Conservation (phyloP, 2,329 filamentous ascomycete species). For the Pseudogymnoascus sp. region DNA sequence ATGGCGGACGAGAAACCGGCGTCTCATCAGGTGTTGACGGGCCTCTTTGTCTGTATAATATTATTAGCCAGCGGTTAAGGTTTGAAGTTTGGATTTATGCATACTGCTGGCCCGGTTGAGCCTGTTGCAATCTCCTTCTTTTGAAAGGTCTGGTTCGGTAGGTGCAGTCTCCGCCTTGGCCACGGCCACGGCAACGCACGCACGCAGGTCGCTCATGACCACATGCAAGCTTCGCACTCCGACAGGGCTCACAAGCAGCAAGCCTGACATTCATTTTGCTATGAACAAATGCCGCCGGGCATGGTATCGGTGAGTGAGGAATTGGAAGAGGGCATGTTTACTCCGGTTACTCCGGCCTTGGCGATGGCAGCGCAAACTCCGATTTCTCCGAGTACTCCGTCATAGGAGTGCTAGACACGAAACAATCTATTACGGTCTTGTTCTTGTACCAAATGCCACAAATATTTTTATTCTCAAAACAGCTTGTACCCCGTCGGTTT, state of each 20-base stretch:
- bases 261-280: not conserved
- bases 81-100: not conserved
- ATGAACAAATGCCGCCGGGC: not conserved
- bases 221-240: not conserved
- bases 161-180: not conserved
- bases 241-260: not conserved
- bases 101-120: not conserved
- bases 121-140: not conserved
- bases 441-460: not conserved
- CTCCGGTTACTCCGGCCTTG: not conserved
- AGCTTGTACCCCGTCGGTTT: not conserved
- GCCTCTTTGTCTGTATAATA: not conserved
- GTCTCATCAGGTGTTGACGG: not conserved
- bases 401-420: not conserved
- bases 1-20: not conserved
- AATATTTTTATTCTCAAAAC: not conserved
- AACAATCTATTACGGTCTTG: not conserved
- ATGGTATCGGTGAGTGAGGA: not conserved
- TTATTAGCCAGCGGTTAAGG: not conserved
- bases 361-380: not conserved
- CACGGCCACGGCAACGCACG: not conserved
- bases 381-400: not conserved
- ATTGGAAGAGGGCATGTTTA: not conserved
- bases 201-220: not conserved
- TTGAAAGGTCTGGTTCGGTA: not conserved